Base-by-base conservation (phyloP, 2,329 filamentous ascomycete genomes). In the Grosmannia serpens region DNA sequence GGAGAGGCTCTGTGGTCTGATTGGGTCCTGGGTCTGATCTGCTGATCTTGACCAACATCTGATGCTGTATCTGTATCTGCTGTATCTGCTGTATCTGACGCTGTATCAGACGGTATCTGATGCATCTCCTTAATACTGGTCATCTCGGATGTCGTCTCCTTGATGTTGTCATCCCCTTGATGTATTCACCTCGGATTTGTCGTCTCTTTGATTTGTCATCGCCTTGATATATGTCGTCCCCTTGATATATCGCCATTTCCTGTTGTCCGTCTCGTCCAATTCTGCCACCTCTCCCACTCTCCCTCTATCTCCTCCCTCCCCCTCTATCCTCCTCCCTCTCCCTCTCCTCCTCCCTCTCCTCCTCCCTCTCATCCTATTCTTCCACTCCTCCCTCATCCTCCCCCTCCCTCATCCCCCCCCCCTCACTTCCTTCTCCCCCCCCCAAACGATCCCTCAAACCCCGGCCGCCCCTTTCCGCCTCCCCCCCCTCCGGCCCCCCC, bases 401-500 rank as follows among this genome's bases (percentile, higher is more conserved):
- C 22, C 46, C 13, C 26, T 2, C 27, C 17, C 7, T 52, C 50
- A 17, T 15, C 27, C 15, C 29, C 22, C 9, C n/a, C 10, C 50
- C n/a, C 29, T 24, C 4, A 75, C 68, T 78, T 78, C 69, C 73
- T 77, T 63, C 76, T 75, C 26, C 79, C 77, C 64, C 83, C 77
- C 64, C 83, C 80, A 68, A 92, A 86, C 61, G 87, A 86, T 1
- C 75, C 75, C 69, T 89, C 86, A 63, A 89, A 89, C 2, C 86
- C 86, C 15, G 86, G 82, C 59, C 82, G 76, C 60, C 77, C 57
- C 33, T 60, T 75, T 61, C 65, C 65, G n/a, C 64, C 66, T 38
- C 60, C 67, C 64, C 76, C 59, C 11, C 53, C 67, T 63, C 29
- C 31, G 2, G 75, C 58, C 62, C 74, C 72, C 63, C 72, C 71